phyloP scores from a whole-genome alignment of 129 eudicot species.

The Oenanthe sinensis region DNA sequence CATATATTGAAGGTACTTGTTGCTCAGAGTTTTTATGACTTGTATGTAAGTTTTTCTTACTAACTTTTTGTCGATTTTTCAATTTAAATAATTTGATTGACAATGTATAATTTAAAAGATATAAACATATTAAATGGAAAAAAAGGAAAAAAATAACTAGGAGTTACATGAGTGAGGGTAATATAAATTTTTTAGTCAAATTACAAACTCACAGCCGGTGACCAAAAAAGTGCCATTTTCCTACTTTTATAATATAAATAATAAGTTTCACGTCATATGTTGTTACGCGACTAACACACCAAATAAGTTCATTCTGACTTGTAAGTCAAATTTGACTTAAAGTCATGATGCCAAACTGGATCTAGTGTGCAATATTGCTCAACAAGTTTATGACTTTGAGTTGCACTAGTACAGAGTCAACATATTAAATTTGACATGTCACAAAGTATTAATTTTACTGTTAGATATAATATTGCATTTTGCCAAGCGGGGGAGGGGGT shows the following conservation, averaged over 20 bases:
- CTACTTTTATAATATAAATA: neutral
- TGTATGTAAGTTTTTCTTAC: neutral
- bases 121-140: neutral
- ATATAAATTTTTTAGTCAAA: neutral
- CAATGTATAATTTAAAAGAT: neutral
- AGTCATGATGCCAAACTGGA: neutral
- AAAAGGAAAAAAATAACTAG: neutral
- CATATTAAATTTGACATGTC: neutral
- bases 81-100: neutral
- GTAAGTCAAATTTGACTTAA: neutral
- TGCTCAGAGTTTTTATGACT: neutral
- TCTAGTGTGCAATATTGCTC: neutral
- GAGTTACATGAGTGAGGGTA: neutral
- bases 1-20: neutral
- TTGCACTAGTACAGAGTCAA: neutral
- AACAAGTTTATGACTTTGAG: neutral
- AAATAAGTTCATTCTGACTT: neutral
- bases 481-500: neutral
- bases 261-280: neutral
- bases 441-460: neutral
- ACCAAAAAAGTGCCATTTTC: neutral
- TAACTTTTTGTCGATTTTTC: neutral
- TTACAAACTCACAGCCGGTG: neutral
- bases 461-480: neutral
- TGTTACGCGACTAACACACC: neutral